These are phyloP conservation scores for Lagerstroemia speciosa DNA, from an alignment of 345 rosid species.

Conservation along the genomic window DNA sequence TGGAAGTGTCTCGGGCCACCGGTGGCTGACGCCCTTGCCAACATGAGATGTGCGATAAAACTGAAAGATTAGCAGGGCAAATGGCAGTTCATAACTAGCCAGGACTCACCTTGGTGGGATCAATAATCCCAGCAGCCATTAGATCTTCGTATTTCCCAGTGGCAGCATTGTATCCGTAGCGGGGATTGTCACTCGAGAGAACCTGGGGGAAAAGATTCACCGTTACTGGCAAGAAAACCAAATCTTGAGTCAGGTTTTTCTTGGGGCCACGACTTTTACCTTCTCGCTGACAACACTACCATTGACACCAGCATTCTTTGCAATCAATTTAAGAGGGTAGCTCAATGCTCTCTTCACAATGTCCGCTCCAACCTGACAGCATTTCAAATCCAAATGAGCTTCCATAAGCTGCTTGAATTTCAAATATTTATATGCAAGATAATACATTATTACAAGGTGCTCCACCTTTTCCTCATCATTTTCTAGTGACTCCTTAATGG, in stretches of 20 bases:
- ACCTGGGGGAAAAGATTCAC: slow-evolving; percentile 30
- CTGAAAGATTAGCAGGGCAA: not conserved
- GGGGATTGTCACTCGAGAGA: slow-evolving; percentile 59
- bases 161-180: slow-evolving; percentile 83
- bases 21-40: not conserved
- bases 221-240: not conserved
- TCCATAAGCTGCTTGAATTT: not conserved
- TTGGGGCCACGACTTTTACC: slow-evolving; percentile 21
- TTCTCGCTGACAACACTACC: slow-evolving; percentile 96
- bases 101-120: slow-evolving; percentile 76
- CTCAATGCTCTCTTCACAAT: slow-evolving; percentile 84
- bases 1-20: not conserved
- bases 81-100: not conserved
- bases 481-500: slow-evolving; percentile 58
- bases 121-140: slow-evolving; percentile 95
- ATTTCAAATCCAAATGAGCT: not conserved
- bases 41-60: not conserved
- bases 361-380: slow-evolving; percentile 77
- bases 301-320: slow-evolving; percentile 93
- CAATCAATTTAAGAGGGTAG: slow-evolving; percentile 83
- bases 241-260: not conserved
- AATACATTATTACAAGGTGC: not conserved
- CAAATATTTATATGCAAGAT: not conserved
- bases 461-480: slow-evolving; percentile 89
- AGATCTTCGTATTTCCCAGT: slow-evolving; percentile 91